A percentile compares a stretch with the other conserved stretches of the same genome.
Conservation (phyloP, 2,329 filamentous ascomycete species). For the Coccinonectria pachysandricola region DNA sequence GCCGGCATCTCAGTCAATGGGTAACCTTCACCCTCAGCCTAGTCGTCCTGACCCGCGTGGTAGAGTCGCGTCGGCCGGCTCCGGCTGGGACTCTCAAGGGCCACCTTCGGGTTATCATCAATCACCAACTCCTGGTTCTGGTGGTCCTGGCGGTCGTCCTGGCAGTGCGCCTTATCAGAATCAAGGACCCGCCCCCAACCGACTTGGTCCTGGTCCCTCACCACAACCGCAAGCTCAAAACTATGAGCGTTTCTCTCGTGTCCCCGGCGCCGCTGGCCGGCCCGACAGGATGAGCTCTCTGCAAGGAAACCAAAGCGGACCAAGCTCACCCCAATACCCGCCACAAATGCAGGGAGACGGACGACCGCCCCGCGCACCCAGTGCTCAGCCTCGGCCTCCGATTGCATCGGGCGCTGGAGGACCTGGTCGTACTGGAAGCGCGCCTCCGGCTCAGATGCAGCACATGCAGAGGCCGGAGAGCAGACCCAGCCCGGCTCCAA, state of each 20-base stretch:
- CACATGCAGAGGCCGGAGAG: slow-evolving; percentile 18
- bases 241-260: slow-evolving; percentile 22
- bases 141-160: slow-evolving; percentile 11
- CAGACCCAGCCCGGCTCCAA: slow-evolving; percentile 21
- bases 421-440: slow-evolving; percentile 26
- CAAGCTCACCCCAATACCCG: slow-evolving; percentile 1
- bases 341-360: slow-evolving; percentile 5
- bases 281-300: slow-evolving; percentile 25
- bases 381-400: slow-evolving; percentile 11
- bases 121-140: slow-evolving; percentile 25
- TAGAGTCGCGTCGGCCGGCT: slow-evolving; percentile 34
- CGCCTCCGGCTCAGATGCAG: slow-evolving; percentile 24
- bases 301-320: slow-evolving; percentile 8
- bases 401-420: slow-evolving; percentile 11
- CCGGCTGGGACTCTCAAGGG: slow-evolving; percentile 23
- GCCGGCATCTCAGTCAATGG: slow-evolving; percentile 34
- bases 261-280: slow-evolving; percentile 21
- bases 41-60: slow-evolving; percentile 27
- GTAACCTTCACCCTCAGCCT: slow-evolving; percentile 31
- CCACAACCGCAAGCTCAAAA: slow-evolving; percentile 15
- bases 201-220: slow-evolving; percentile 13
- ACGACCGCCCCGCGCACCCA: slow-evolving; percentile 13
- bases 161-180: slow-evolving; percentile 16
- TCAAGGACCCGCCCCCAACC: slow-evolving; percentile 24
- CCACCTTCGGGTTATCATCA: slow-evolving; percentile 1